Percentiles rank a stretch among this genome's conserved stretches.
These are phyloP conservation scores for Neopestalotiopsis sp. DNA, from an alignment of 2,329 filamentous ascomycete genomes.

Conservation along the genomic window DNA sequence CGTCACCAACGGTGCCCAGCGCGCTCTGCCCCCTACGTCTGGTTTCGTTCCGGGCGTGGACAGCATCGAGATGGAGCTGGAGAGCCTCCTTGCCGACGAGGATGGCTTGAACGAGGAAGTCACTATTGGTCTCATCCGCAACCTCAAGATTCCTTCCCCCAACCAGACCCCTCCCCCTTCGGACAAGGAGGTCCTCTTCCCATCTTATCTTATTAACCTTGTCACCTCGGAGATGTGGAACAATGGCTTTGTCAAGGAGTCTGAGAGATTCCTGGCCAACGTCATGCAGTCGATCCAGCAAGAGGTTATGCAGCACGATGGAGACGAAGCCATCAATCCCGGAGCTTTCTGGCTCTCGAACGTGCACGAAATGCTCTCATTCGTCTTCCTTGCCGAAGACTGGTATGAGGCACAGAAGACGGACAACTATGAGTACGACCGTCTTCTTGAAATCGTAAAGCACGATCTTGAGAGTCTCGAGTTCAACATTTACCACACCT, in stretches of 20 bases:
- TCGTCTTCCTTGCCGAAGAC: conserved; percentile 98
- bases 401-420: conserved; percentile 99
- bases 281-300: conserved; percentile 99
- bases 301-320: conserved; percentile 98
- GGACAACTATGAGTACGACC: conserved; percentile 98
- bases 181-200: conserved; percentile 98
- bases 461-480: conserved; percentile 97
- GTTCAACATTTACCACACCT: conserved; percentile 99
- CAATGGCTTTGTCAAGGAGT: conserved; percentile 99
- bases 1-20: conserved; percentile 69
- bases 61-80: conserved; percentile 93
- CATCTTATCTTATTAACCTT: conserved; percentile 97
- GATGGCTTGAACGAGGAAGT: conserved; percentile 97
- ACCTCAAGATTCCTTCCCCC: conserved; percentile 93
- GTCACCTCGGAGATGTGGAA: conserved; percentile 99
- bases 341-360: conserved; percentile 99
- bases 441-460: conserved; percentile 97
- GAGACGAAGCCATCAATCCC: conserved; percentile 95
- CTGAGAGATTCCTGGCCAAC: conserved; percentile 96
- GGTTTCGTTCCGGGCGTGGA: conserved; percentile 83
- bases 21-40: conserved; percentile 66
- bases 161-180: conserved; percentile 87
- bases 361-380: conserved; percentile 99
- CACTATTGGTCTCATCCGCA: conserved; percentile 92
- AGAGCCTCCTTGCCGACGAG: conserved; percentile 92